These are phyloP conservation scores for Ananas comosus DNA, from an alignment of 176 grass and related monocot genomes.

Conservation along the genomic window DNA sequence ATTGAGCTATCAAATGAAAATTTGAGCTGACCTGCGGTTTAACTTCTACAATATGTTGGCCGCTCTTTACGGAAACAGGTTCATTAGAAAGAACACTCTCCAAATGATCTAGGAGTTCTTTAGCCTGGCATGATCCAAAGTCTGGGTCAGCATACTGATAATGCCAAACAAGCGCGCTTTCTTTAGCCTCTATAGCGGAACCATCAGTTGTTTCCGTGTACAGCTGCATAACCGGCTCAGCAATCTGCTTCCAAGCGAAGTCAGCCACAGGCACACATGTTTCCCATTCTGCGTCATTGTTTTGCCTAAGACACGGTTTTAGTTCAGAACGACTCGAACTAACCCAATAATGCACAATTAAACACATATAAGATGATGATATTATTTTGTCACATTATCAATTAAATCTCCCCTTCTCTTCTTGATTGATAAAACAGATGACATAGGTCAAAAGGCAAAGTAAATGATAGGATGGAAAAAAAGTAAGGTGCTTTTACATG, in stretches of 20 bases:
- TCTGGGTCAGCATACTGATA: constrained; percentile 44
- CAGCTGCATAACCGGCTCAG: constrained; percentile 44
- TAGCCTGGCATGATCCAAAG: constrained; percentile 50
- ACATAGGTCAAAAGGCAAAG: background rate
- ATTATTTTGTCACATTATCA: too few relatives aligned
- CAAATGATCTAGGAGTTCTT: constrained; percentile 45
- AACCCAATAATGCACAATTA: background rate
- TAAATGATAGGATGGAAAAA: background rate
- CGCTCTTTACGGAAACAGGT: constrained; percentile 31
- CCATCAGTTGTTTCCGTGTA: constrained; percentile 50
- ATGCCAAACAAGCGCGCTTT: constrained; percentile 42
- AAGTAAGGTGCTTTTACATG: background rate
- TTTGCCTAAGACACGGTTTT: constrained; percentile 25
- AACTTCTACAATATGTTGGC: constrained; percentile 39
- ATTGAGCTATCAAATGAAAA: background rate
- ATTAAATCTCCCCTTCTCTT: too few relatives aligned
- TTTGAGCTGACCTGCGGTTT: constrained; percentile 30
- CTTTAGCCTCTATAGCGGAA: constrained; percentile 29
- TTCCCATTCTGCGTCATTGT: constrained; percentile 28
- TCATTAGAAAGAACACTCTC: constrained; percentile 40
- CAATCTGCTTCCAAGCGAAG: constrained; percentile 52
- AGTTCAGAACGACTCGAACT: background rate
- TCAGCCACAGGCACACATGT: constrained; percentile 5
- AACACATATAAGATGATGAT: background rate
- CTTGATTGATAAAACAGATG: background rate